Evolutionary conservation across 73 alveolate species (phyloP).

Genomic region (Tetrahymena elliotti): DNA sequence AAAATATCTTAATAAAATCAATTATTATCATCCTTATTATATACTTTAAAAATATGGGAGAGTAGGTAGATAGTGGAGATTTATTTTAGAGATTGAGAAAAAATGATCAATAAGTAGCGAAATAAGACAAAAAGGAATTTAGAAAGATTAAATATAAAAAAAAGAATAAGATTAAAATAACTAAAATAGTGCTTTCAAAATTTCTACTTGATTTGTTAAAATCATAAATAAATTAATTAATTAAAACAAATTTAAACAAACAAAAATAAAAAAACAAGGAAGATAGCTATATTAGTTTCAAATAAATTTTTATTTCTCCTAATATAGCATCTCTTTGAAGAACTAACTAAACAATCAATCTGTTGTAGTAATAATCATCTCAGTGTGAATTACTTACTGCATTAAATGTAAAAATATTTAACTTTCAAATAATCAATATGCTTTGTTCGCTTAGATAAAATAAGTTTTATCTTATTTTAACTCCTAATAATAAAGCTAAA

Average conservation of each 20-base stretch:
- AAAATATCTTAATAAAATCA: background rate
- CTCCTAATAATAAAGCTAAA: background rate
- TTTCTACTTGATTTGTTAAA: background rate
- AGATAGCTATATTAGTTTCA: background rate
- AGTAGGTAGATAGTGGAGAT: background rate
- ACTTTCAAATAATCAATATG: background rate
- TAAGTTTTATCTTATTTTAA: background rate
- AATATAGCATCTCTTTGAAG: background rate
- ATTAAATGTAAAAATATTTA: background rate
- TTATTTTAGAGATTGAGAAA: background rate
- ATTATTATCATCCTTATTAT: too few relatives aligned
- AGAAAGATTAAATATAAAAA: background rate
- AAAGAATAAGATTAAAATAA: background rate
- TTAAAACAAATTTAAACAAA: background rate
- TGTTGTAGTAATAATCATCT: background rate
- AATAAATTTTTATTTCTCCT: background rate
- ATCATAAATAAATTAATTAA: background rate
- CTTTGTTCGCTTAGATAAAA: background rate
- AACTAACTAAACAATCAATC: background rate
- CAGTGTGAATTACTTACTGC: background rate
- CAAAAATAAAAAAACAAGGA: background rate
- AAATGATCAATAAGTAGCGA: background rate
- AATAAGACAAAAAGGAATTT: background rate
- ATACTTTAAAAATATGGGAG: too few relatives aligned
- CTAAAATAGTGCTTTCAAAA: background rate